These are phyloP conservation scores for Nemania serpens DNA, from an alignment of 2,329 filamentous ascomycete species.

Conservation along the genomic window DNA sequence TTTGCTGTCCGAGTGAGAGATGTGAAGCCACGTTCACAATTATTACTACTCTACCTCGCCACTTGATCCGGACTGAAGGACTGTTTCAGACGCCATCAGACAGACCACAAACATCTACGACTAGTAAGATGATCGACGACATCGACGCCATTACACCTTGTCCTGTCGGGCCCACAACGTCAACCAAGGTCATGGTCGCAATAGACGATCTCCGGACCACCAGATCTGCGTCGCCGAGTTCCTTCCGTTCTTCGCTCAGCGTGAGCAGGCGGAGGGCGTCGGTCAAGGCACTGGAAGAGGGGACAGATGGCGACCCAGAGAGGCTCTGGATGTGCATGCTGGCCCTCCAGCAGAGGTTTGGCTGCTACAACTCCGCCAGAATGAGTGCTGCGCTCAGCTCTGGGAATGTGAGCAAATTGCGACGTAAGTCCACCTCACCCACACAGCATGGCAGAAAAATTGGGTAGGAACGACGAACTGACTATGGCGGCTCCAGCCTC, in stretches of 20 bases:
- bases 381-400: slow-evolving; percentile 53
- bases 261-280: slow-evolving; percentile 35
- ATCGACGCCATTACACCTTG: slow-evolving; percentile 44
- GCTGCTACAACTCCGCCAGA: slow-evolving; percentile 55
- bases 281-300: slow-evolving; percentile 40
- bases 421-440: slow-evolving; percentile 47
- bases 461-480: not conserved
- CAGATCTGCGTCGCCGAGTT: slow-evolving; percentile 36
- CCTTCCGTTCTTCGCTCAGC: slow-evolving; percentile 30
- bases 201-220: slow-evolving; percentile 27
- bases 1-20: too few species aligned
- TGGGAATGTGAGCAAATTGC: slow-evolving; percentile 47
- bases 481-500: slow-evolving; percentile 34
- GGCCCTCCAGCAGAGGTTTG: slow-evolving; percentile 51
- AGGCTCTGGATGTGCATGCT: slow-evolving; percentile 56
- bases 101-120: too few species aligned
- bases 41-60: not conserved
- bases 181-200: slow-evolving; percentile 3
- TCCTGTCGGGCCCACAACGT: slow-evolving; percentile 26
- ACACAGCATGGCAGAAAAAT: not conserved
- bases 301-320: slow-evolving; percentile 46
- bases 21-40: too few species aligned
- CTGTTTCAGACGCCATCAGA: too few species aligned
- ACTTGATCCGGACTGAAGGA: not conserved
- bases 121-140: slow-evolving; percentile 33